phyloP scores from a whole-genome alignment of 257 asterid genomes.

The Salvia hispanica region DNA sequence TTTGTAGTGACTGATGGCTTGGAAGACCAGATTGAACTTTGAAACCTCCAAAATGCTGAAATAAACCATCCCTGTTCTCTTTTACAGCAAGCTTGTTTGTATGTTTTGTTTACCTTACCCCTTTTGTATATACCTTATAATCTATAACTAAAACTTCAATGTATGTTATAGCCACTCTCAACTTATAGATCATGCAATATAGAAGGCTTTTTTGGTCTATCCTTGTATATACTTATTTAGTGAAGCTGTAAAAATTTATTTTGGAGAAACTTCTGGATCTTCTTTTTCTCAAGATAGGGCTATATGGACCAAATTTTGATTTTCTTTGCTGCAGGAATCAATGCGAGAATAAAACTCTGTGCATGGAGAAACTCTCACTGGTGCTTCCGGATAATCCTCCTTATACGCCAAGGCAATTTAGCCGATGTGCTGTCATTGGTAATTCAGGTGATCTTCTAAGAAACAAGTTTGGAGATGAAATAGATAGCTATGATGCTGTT shows the following conservation, averaged over 20 bases:
- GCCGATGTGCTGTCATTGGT: conserved; percentile 95
- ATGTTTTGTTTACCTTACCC: not conserved
- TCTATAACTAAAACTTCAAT: too few species aligned
- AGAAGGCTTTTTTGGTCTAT: too few species aligned
- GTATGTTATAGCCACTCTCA: too few species aligned
- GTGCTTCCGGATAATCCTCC: conserved; percentile 93
- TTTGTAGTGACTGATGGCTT: conserved; percentile 12
- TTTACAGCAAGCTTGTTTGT: not conserved
- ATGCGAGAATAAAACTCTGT: conserved; percentile 77
- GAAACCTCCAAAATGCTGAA: not conserved
- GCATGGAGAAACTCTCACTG: conserved; percentile 88
- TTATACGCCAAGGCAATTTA: conserved; percentile 71
- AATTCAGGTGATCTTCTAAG: conserved; percentile 95
- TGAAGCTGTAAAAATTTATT: conserved; percentile 4
- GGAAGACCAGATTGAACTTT: conserved; percentile 3
- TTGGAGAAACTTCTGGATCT: not conserved
- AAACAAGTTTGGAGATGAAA: conserved; percentile 89
- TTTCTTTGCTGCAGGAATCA: conserved; percentile 57
- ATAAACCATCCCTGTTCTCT: conserved; percentile 3
- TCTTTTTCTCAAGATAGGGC: not conserved
- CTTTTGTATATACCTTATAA: too few species aligned
- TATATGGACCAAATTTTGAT: not conserved
- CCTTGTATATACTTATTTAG: not conserved
- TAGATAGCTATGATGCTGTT: conserved; percentile 80
- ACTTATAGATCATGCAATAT: too few species aligned